Evolutionary conservation across 306 rosid species (phyloP).

Genomic region (Hippophae rhamnoides): DNA sequence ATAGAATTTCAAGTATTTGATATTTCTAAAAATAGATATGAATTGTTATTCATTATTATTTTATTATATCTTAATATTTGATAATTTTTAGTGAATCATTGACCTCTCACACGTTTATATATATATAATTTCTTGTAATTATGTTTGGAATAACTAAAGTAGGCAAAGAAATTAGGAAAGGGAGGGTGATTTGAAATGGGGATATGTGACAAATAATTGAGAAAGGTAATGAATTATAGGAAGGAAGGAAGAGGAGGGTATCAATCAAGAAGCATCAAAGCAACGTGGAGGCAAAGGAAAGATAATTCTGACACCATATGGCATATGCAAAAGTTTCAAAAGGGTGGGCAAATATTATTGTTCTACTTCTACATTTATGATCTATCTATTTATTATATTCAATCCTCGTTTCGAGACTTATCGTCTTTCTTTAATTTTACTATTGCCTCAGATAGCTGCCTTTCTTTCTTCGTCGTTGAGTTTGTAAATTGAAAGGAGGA

Average conservation of each 20-base stretch:
- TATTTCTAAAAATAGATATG: too few species aligned
- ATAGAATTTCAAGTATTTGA: too few species aligned
- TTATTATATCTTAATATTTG: too few species aligned
- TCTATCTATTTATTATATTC: constrained; percentile 1
- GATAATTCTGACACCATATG: constrained; percentile 38
- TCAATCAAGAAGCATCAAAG: constrained; percentile 11
- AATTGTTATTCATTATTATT: too few species aligned
- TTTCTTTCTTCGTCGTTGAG: too few species aligned
- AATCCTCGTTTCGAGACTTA: neutral
- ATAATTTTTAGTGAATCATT: too few species aligned
- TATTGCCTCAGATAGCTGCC: too few species aligned
- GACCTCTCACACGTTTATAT: too few species aligned
- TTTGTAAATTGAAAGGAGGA: too few species aligned
- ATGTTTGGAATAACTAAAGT: neutral
- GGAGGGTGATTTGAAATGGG: constrained; percentile 25
- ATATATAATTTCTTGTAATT: neutral
- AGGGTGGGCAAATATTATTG: constrained; percentile 8
- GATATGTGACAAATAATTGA: constrained; percentile 36
- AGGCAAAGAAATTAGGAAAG: neutral
- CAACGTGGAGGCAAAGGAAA: constrained; percentile 31
- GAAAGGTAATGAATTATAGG: constrained; percentile 7
- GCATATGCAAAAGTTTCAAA: neutral
- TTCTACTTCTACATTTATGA: constrained; percentile 5
- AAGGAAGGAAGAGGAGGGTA: constrained; percentile 16
- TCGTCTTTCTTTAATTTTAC: too few species aligned